These are phyloP conservation scores for Eutypa lata DNA, from an alignment of 2,329 filamentous ascomycete genomes.

Conservation along the genomic window DNA sequence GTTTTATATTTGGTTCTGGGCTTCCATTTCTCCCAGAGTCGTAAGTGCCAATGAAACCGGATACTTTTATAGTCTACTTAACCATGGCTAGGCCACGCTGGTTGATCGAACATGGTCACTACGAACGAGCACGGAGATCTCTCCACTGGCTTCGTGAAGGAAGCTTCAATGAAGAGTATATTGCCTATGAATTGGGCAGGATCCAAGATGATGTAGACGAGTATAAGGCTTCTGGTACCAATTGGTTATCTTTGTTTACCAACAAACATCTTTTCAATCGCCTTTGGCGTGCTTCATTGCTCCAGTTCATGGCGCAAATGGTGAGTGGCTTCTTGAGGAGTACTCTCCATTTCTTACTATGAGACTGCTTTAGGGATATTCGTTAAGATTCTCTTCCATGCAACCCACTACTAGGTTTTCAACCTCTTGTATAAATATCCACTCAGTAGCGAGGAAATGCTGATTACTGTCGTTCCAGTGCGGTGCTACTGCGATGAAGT, in stretches of 20 bases:
- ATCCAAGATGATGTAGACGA: slow-evolving; percentile 43
- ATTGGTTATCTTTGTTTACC: slow-evolving; percentile 47
- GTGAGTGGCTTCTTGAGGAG: not conserved
- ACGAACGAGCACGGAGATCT: slow-evolving; percentile 39
- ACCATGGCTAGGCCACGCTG: slow-evolving; percentile 45
- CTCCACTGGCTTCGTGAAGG: slow-evolving; percentile 49
- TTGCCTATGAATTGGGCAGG: slow-evolving; percentile 40
- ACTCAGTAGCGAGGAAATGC: not conserved
- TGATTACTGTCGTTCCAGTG: slow-evolving; percentile 25
- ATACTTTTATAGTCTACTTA: not conserved
- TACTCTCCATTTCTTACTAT: no score
- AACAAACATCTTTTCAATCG: slow-evolving; percentile 46
- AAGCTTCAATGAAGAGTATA: slow-evolving; percentile 31
- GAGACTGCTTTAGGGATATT: no score
- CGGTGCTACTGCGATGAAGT: slow-evolving; percentile 58
- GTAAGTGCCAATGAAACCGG: slow-evolving; percentile 31
- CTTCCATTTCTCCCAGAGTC: slow-evolving; percentile 53
- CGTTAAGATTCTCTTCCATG: no score
- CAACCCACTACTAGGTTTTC: no score
- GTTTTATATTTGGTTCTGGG: slow-evolving; percentile 45
- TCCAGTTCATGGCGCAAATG: slow-evolving; percentile 61
- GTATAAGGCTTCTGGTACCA: slow-evolving; percentile 32
- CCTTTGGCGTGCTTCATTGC: slow-evolving; percentile 53
- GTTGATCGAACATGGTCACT: slow-evolving; percentile 49
- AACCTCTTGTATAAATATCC: no score